Evolutionary conservation across 2,329 filamentous ascomycete genomes (phyloP).

Genomic region (Sporothrix humicola): DNA sequence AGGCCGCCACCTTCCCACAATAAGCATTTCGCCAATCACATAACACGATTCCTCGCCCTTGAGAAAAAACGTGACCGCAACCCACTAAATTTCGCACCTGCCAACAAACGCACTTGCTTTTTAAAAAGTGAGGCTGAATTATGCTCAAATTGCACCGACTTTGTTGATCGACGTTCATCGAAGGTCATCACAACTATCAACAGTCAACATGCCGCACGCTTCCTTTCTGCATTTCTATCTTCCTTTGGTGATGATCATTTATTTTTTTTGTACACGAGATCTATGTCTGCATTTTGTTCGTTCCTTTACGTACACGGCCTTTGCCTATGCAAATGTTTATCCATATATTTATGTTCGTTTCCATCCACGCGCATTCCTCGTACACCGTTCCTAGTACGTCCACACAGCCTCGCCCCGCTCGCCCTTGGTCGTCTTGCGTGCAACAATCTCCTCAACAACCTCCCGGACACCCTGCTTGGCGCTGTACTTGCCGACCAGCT

Average conservation of each 20-base stretch:
- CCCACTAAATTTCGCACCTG: background rate
- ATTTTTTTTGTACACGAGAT: constrained; percentile 5
- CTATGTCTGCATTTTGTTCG: constrained; percentile 6
- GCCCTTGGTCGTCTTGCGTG: constrained; percentile 60
- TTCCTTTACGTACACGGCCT: background rate
- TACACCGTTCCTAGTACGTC: constrained; percentile 37
- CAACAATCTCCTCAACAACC: constrained; percentile 71
- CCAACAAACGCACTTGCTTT: background rate
- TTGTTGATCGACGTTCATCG: background rate
- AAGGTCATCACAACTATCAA: background rate
- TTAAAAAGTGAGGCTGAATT: constrained; percentile 15
- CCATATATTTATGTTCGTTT: background rate
- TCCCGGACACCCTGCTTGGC: constrained; percentile 72
- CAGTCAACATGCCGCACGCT: background rate
- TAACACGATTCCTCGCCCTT: constrained; percentile 37
- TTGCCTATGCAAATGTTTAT: too few relatives aligned
- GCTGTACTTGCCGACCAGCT: constrained; percentile 64
- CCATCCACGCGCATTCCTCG: background rate
- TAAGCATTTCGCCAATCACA: constrained; percentile 38
- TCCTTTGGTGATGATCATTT: background rate
- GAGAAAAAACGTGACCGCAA: constrained; percentile 9
- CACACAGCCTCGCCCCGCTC: constrained; percentile 43
- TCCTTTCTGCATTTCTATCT: background rate
- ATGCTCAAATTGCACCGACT: background rate
- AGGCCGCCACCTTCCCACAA: constrained; percentile 16